phyloP scores from a whole-genome alignment of 192 early-diverging fungal species.

The Dissophora globulifera region DNA sequence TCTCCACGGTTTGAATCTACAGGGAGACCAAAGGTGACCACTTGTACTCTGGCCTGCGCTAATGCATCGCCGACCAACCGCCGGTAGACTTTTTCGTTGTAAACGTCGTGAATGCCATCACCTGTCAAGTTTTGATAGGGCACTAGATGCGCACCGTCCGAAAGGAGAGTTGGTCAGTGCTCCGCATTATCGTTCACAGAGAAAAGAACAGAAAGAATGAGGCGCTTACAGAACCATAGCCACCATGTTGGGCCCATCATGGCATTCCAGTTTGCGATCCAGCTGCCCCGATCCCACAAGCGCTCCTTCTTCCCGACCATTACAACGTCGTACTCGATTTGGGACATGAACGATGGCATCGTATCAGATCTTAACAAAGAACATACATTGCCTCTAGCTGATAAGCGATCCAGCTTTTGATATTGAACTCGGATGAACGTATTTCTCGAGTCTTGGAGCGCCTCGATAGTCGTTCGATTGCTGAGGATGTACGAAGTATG shows the following conservation, averaged over 20 bases:
- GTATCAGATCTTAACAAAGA: conserved; percentile 6
- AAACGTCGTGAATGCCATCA: conserved; percentile 45
- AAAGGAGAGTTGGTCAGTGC: too few relatives aligned
- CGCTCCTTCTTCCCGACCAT: conserved; percentile 52
- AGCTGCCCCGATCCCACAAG: conserved; percentile 55
- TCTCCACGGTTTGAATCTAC: background rate
- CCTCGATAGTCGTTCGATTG: conserved; percentile 68
- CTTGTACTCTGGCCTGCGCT: conserved; percentile 43
- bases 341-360: conserved; percentile 22
- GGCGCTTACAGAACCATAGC: conserved; percentile 59
- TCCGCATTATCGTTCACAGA: too few relatives aligned
- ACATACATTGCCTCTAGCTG: too few relatives aligned
- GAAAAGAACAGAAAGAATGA: too few relatives aligned
- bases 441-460: conserved; percentile 26
- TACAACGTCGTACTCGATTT: conserved; percentile 47
- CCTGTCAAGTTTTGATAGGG: conserved; percentile 30
- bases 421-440: conserved; percentile 45
- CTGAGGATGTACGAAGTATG: conserved; percentile 61
- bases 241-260: conserved; percentile 59
- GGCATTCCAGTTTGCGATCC: conserved; percentile 56
- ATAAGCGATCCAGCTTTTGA: conserved; percentile 23
- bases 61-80: conserved; percentile 28
- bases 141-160: too few relatives aligned
- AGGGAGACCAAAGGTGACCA: conserved; percentile 24
- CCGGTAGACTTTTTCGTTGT: conserved; percentile 30